Percentiles rank a stretch among this genome's conserved stretches.
phyloP scores from a whole-genome alignment of 2,329 filamentous ascomycete species.

The Monosporascus sp. region DNA sequence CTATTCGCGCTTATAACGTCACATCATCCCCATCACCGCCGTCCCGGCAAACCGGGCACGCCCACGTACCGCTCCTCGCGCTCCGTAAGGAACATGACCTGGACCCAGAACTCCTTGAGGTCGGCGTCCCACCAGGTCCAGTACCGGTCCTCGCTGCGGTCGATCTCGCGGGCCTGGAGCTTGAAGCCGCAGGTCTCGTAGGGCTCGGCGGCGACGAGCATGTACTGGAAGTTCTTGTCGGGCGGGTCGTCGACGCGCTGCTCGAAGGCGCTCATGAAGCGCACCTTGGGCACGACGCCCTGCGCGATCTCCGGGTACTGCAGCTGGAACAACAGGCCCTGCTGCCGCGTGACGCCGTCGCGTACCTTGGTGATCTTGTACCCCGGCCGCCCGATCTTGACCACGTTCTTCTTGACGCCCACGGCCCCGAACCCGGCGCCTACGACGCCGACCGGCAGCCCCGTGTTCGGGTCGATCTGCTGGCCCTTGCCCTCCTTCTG shows the following conservation, averaged over 20 bases:
- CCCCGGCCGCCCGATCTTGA: conserved; percentile 93
- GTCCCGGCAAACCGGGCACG: conserved; percentile 53
- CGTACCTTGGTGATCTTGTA: conserved; percentile 98
- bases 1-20: too few species aligned
- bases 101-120: conserved; percentile 94
- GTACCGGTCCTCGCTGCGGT: conserved; percentile 79
- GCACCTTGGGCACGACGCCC: conserved; percentile 72
- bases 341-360: conserved; percentile 81
- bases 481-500: conserved; percentile 74
- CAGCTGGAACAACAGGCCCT: conserved; percentile 90
- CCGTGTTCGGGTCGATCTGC: conserved; percentile 62
- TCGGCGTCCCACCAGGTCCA: conserved; percentile 96
- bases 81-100: conserved; percentile 98
- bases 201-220: conserved; percentile 90
- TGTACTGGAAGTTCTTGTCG: conserved; percentile 90
- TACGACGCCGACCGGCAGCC: conserved; percentile 68
- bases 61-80: conserved; percentile 82
- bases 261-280: conserved; percentile 97
- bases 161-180: conserved; percentile 87
- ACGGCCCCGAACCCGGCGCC: conserved; percentile 63
- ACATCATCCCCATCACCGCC: conserved; percentile 28
- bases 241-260: conserved; percentile 89
- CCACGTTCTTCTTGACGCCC: conserved; percentile 68
- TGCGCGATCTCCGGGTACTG: conserved; percentile 87
- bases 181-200: conserved; percentile 98